These are phyloP conservation scores for Yamadazyma tumulicola DNA, from an alignment of 805 yeast genomes.

Conservation along the genomic window DNA sequence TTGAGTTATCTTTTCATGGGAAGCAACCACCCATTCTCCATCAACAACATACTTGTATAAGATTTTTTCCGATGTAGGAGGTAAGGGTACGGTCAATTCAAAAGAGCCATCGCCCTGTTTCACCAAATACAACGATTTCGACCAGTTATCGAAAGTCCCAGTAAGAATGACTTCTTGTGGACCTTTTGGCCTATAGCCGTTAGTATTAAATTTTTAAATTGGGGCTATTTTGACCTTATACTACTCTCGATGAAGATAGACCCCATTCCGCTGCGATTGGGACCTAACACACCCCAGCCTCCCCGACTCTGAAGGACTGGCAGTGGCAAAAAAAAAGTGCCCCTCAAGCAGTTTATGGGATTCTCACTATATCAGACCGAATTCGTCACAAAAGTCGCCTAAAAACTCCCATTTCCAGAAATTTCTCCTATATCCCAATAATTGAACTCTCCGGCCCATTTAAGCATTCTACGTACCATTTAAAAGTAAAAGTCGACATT, in stretches of 20 bases:
- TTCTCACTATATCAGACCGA: too few relatives aligned
- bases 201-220: too few relatives aligned
- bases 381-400: too few relatives aligned
- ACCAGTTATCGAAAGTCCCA: conserved; percentile 69
- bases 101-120: conserved; percentile 61
- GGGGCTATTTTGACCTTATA: too few relatives aligned
- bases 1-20: conserved; percentile 36
- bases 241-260: too few relatives aligned
- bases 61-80: conserved; percentile 37
- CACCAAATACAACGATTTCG: conserved; percentile 55
- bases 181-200: conserved; percentile 40
- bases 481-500: conserved; percentile 37
- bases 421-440: too few relatives aligned
- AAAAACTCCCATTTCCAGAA: too few relatives aligned
- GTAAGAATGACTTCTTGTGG: conserved; percentile 59
- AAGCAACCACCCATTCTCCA: conserved; percentile 56
- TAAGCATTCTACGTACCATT: conserved; percentile 32
- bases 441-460: not conserved
- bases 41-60: conserved; percentile 66
- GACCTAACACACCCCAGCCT: too few relatives aligned
- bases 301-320: too few relatives aligned
- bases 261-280: too few relatives aligned
- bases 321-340: too few relatives aligned
- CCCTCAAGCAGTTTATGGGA: too few relatives aligned
- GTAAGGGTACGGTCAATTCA: conserved; percentile 55